Evolutionary conservation across 1,139 yeast genomes (phyloP), one percentile per base, ranked within the genome.

Genomic region (Saccharomyces hybrid): DNA sequence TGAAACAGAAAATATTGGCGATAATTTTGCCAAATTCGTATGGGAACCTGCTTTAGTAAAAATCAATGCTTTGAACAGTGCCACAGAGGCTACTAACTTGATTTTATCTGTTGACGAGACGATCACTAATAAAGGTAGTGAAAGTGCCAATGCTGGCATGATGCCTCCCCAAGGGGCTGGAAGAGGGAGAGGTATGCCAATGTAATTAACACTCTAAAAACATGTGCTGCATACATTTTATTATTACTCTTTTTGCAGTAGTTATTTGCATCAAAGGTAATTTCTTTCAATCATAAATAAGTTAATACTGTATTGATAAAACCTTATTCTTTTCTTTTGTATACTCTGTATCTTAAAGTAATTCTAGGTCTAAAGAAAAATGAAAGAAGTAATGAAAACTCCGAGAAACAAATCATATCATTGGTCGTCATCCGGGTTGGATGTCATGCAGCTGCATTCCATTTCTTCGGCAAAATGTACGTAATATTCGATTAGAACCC

Each of bases 11-110:
- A 72, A 78, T 49, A 86, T 91, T 59, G 91, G 93, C 50, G 85
- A 93, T 73, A 93, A 90, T 70, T 82, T 90, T 77, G 84, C 81
- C 57, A 82, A 79, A 59, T 93, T 89, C 68, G 95, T 93, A 58
- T 93, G 99, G 99, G 99, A 93, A 72, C 99, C 99, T 4, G 85
- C 97, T 44, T 79, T 93, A 65, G 96, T 93, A 53, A 93, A 93
- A 75, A 81, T 84, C 60, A 95, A 93, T 70, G 97, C 99, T n/a
- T 75, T 95, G 59, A 86, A 84, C 68, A 85, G 95, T 63, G 99
- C 99, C 27, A 86, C 97, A n/a, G 99, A 93, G 72, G 99, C 99
- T 44, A 96, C 98, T 7, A 86, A 89, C 57, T 77, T 93, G 67
- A 88, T 93, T 64, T 79, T 93, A 62, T 85, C 95, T 20, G 96